phyloP scores from a whole-genome alignment of 495 filamentous ascomycete species.

The Talaromyces liani region DNA sequence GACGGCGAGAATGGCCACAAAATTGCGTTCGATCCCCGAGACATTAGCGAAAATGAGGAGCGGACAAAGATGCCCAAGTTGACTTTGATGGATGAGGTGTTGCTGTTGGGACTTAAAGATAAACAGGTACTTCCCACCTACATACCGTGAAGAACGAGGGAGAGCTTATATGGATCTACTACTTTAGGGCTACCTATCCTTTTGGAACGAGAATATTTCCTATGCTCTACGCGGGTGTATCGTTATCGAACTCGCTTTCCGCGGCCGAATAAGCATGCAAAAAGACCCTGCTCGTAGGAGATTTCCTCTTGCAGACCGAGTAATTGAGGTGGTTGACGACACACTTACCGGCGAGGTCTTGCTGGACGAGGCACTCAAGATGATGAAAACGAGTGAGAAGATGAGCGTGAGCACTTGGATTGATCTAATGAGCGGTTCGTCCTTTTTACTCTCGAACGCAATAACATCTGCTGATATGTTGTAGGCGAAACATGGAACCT shows the following conservation, averaged over 20 bases:
- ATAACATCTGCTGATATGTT: background rate
- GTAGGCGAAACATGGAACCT: slow-evolving; percentile 98
- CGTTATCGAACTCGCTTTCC: slow-evolving; percentile 92
- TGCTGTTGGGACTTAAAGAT: slow-evolving; percentile 92
- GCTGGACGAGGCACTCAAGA: slow-evolving; percentile 95
- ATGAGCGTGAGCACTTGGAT: slow-evolving; percentile 99
- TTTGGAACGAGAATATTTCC: slow-evolving; percentile 99
- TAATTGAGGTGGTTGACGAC: slow-evolving; percentile 96
- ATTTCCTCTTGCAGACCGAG: slow-evolving; percentile 83
- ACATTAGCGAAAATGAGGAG: slow-evolving; percentile 95
- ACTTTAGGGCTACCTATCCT: slow-evolving; percentile 85
- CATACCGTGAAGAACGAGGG: background rate
- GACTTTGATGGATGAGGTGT: slow-evolving; percentile 96
- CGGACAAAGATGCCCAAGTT: slow-evolving; percentile 96
- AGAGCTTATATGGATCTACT: background rate
- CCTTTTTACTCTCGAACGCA: background rate
- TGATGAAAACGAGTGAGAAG: slow-evolving; percentile 99
- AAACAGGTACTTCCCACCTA: slow-evolving; percentile 66
- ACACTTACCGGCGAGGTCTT: slow-evolving; percentile 95
- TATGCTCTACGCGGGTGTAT: slow-evolving; percentile 97
- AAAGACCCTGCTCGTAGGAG: slow-evolving; percentile 88
- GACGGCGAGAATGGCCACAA: slow-evolving; percentile 94
- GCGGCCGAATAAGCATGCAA: slow-evolving; percentile 96
- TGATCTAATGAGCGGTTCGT: slow-evolving; percentile 91
- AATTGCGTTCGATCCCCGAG: slow-evolving; percentile 94